Evolutionary conservation across 2,329 filamentous ascomycete species (phyloP), one percentile per base, ranked within the genome.

Genomic region (Myriosclerotinia scirpicola): DNA sequence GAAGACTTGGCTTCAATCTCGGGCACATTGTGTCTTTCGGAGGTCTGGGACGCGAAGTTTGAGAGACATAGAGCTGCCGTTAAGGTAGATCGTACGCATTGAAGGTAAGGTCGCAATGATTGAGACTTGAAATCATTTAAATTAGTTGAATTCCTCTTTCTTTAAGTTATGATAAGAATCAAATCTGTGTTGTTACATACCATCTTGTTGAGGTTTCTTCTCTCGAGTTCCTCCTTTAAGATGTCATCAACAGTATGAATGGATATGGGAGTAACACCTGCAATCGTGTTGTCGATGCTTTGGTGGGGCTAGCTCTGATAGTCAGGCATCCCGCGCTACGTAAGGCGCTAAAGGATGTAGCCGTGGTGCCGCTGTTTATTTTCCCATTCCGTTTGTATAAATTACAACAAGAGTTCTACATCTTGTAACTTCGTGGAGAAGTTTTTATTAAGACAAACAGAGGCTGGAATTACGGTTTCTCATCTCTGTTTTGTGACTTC

Each of bases 21-120:
- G 69, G 95, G 95, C 55, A 98, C 94, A 83, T 99, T 99, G 82
- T 98, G 95, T 74, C 95, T 86, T 83, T 99, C 96, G 65, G 93
- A 92, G 55, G 91, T 92, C 81, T 99, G 95, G 60, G 94, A 98
- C 70, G 95, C 94, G 80, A 99, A 99, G 85, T 99, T 96, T 79
- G 93, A 94, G 68, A 96, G 86, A 67, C 92, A 94, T 73, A 99
- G 89, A 72, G 95, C 94, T 71, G 94, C 92, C 52, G 93, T 98
- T 76, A 99, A 85, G 76, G 92, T 96, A 77, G 91, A 93, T 75
- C 95, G 92, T 75, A 98, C 95, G 80, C 92, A 96, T 84, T 96
- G 92, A 73, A 97, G 90, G 81, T 98, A 97, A 67, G 94, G 94
- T 71, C 94, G 91, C 77, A 98, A 86, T 72, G 93, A 97, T 93